Evolutionary conservation across 2,329 filamentous ascomycete species (phyloP), one percentile per base, ranked within the genome.

Genomic region (Neurospora sp.): DNA sequence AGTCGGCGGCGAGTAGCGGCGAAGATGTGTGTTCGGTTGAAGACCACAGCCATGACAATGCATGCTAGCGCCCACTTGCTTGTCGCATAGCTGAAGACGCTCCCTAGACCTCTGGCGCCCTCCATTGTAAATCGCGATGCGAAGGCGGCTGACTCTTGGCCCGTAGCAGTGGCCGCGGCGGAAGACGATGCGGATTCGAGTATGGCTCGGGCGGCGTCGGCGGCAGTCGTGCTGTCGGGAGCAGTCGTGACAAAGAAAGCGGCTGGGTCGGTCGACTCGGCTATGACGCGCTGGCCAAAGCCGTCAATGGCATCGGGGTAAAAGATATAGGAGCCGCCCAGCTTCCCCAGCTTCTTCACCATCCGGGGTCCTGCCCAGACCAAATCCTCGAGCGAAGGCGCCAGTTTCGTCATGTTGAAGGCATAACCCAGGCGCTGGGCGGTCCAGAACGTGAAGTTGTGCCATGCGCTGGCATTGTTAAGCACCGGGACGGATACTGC

Each of bases 1-100:
- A 97, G 83, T 68, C 92, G 89, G 68, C 94, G 87, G 72, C 96
- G 86, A 15, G 93, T 95, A 0, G 94, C 95, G 57, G 93, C 95
- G 80, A 97, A 98, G 75, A 98, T 96, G 70, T 94, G 90, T 6
- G 96, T 96, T 70, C 96, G 89, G 78, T 98, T 98, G 33, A 98
- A 84, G 70, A 97, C 82, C 70, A 98, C 87, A 28, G 93, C 93
- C 84, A 95, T 92, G 43, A 90, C 88, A 75, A 98, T 89, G 75
- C 93, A 97, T 68, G 90, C 89, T 70, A 98, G 82, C 0, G 95
- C 94, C 96, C 96, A 98, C 79, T 91, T 91, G 80, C 92, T 96
- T 1, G 92, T 96, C 62, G 93, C 85, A 80, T 98, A 99, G 75
- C 89, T 91, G 80, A 98, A 94, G 70, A 98, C 88, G 72, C 92